These are phyloP conservation scores for Galeopsis tetrahit DNA, from an alignment of 257 asterid species.

Conservation along the genomic window DNA sequence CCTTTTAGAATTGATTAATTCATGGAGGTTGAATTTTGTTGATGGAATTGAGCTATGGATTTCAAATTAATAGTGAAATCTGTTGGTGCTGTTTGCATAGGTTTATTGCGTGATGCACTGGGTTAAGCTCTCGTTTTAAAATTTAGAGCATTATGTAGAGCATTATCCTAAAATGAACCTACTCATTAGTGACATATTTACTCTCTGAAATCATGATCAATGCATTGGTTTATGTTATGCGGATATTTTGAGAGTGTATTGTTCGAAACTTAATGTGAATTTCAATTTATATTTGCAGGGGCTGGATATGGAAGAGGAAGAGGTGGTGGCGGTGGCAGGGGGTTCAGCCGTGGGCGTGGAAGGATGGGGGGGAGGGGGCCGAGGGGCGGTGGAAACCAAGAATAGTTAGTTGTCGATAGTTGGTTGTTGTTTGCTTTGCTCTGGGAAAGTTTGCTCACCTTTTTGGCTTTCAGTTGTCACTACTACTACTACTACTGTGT, in stretches of 20 bases:
- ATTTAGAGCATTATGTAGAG: too few species aligned
- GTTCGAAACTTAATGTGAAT: background rate
- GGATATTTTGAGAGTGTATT: background rate
- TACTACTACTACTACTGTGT: constrained; percentile 24
- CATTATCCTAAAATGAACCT: too few species aligned
- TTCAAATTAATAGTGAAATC: background rate
- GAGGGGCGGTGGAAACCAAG: constrained; percentile 66
- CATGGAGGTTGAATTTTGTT: background rate
- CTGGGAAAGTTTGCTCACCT: constrained; percentile 35
- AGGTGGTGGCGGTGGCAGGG: constrained; percentile 72
- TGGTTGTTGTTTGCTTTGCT: constrained; percentile 42
- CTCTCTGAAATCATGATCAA: too few species aligned
- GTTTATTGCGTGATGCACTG: background rate
- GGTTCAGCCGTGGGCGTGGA: constrained; percentile 64
- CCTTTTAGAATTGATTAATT: background rate
- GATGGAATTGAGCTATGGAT: background rate
- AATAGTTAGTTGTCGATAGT: constrained; percentile 36
- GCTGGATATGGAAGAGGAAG: constrained; percentile 80
- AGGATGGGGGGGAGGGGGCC: constrained; percentile 52
- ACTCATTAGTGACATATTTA: too few species aligned
- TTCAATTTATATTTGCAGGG: constrained; percentile 40
- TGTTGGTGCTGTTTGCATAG: background rate
- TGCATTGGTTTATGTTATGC: background rate
- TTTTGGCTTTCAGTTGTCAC: constrained; percentile 30
- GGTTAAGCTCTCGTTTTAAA: background rate